Base-by-base conservation (phyloP, 2,329 filamentous ascomycete genomes). In the Penicillium sp. region DNA sequence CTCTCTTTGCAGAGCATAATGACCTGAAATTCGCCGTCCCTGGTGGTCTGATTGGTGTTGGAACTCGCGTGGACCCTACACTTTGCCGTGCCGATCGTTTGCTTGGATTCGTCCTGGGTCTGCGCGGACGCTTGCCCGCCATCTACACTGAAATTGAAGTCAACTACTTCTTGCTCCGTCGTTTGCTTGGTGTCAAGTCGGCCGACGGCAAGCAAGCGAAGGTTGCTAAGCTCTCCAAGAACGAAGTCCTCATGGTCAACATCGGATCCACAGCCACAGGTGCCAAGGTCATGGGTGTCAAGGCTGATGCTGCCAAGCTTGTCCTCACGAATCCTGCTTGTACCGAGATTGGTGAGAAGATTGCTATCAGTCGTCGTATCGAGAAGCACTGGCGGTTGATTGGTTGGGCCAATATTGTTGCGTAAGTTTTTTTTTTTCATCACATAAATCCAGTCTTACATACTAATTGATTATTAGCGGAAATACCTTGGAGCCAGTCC, bases 201-300 rank as follows among this genome's bases (percentile, higher is more conserved):
- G 91, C 93, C 61, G 94, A 99, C 66, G 94, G 94, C 73, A 99
- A 99, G 83, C 94, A 97, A 79, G 93, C 93, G 70, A 99, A 99
- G 87, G 94, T 99, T 64, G 91, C 92, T 67, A 99, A 99, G 81
- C 83, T 99, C 63, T 82, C 91, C 57, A 99, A 97, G 86, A 97
- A 96, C 78, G 94, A 99, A 77, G 91, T 97, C 69, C 88, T 99
- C 77, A 97, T 99, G 94, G 94, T 99, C 64, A 99, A 99, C 82
- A 99, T 99, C 72, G 94, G 94, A 61, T 96, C 91, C 38, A 97
- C 93, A 9, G 95, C 94, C 47, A 97, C 93, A 14, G 94, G 94
- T 76, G 94, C 94, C 65, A 99, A 97, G 85, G 91, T 99, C 54
- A 85, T 94, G 58, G 93, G 91, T 68, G 95, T 97, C 72, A 97